phyloP scores from a whole-genome alignment of 164 flowering plant species.

The Litsea cubeba region DNA sequence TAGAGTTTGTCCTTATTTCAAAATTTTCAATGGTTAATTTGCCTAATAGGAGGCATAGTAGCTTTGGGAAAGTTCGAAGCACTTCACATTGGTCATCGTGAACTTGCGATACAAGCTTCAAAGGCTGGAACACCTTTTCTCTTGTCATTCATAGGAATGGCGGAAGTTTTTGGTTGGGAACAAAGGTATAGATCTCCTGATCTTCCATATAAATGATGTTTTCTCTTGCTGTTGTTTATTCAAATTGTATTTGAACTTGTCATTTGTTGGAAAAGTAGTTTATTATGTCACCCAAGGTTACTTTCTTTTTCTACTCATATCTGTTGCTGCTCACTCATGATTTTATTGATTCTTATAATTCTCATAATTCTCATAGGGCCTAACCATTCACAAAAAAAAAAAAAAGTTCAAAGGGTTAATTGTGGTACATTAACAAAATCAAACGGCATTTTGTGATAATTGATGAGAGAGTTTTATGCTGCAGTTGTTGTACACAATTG shows the following conservation, averaged over 20 bases:
- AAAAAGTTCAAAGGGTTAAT: no score
- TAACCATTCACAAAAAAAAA: neutral
- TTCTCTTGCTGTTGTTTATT: neutral
- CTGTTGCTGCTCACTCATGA: neutral
- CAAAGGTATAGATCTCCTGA: slow-evolving; percentile 48
- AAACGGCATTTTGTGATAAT: no score
- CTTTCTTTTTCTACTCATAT: neutral
- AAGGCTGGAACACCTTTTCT: slow-evolving; percentile 79
- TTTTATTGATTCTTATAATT: neutral
- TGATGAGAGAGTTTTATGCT: no score
- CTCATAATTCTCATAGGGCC: neutral
- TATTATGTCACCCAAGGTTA: no score
- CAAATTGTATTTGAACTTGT: neutral
- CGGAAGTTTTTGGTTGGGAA: slow-evolving; percentile 94
- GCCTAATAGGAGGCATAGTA: slow-evolving; percentile 68
- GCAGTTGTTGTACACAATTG: no score
- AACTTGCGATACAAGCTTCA: slow-evolving; percentile 91
- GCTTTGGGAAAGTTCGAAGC: slow-evolving; percentile 99
- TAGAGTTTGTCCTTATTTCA: neutral
- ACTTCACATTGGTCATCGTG: slow-evolving; percentile 95
- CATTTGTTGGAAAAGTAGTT: neutral
- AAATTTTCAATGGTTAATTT: neutral
- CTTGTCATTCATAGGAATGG: slow-evolving; percentile 91
- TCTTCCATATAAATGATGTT: neutral
- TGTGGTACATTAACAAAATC: no score